Percentiles rank a stretch among this genome's conserved stretches.
Evolutionary conservation across 805 yeast species (phyloP).

Genomic region (Candida easanensis): DNA sequence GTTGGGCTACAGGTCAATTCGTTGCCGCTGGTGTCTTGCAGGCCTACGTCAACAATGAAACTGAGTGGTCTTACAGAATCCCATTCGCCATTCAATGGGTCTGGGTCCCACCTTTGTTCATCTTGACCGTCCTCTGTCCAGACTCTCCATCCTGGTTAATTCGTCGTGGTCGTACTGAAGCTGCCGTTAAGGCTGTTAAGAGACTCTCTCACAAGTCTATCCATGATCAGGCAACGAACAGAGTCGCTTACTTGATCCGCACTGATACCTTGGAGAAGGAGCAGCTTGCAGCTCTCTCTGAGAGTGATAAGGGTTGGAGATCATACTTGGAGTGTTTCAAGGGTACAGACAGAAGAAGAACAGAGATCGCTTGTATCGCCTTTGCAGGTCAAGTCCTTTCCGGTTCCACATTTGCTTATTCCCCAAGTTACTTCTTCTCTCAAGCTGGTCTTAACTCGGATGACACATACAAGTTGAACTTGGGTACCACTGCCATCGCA

Average conservation of each 20-base stretch:
- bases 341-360: conserved; percentile 43
- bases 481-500: conserved; percentile 34
- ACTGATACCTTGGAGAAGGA: conserved; percentile 20
- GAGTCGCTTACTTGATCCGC: conserved; percentile 21
- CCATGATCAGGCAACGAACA: conserved; percentile 17
- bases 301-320: conserved; percentile 11
- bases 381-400: conserved; percentile 44
- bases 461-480: conserved; percentile 32
- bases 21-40: conserved; percentile 49
- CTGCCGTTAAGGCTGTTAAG: conserved; percentile 39
- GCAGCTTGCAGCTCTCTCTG: conserved; percentile 5
- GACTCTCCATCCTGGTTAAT: conserved; percentile 60
- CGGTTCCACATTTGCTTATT: conserved; percentile 47
- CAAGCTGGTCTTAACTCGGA: conserved; percentile 43
- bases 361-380: conserved; percentile 34
- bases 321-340: conserved; percentile 43
- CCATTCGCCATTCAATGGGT: conserved; percentile 63
- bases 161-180: conserved; percentile 36
- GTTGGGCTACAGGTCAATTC: conserved; percentile 50
- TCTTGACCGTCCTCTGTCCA: conserved; percentile 45
- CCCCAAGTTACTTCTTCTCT: conserved; percentile 44
- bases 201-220: conserved; percentile 20
- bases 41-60: conserved; percentile 30
- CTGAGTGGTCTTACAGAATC: conserved; percentile 43
- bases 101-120: conserved; percentile 50